These are phyloP conservation scores for Protea cynaroides DNA, from an alignment of 164 flowering plant genomes.

Conservation along the genomic window DNA sequence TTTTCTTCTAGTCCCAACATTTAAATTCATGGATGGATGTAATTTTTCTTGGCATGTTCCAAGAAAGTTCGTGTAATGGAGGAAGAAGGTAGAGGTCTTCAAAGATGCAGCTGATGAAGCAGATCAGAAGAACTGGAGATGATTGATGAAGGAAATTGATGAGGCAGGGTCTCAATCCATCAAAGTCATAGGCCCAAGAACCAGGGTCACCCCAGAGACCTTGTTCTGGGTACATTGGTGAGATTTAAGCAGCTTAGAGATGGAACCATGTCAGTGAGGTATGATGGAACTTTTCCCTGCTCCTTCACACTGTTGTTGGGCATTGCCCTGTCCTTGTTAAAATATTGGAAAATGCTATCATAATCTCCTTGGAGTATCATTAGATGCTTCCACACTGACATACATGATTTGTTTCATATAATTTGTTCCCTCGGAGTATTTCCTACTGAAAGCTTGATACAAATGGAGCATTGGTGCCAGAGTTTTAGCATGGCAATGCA, in stretches of 20 bases:
- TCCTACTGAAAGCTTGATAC: too few species aligned
- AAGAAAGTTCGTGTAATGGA: slow-evolving; percentile 81
- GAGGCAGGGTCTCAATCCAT: slow-evolving; percentile 62
- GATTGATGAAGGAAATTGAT: slow-evolving; percentile 80
- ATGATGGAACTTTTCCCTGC: background rate
- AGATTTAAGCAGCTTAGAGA: slow-evolving; percentile 91
- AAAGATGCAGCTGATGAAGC: slow-evolving; percentile 84
- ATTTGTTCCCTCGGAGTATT: too few species aligned
- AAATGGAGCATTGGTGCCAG: too few species aligned
- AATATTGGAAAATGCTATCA: background rate
- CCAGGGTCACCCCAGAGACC: slow-evolving; percentile 58
- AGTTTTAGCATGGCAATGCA: too few species aligned
- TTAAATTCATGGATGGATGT: slow-evolving; percentile 29
- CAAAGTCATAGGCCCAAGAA: slow-evolving; percentile 33
- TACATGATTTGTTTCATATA: too few species aligned
- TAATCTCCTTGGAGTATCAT: background rate
- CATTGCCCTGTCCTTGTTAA: background rate
- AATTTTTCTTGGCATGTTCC: slow-evolving; percentile 82
- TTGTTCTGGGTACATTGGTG: slow-evolving; percentile 78
- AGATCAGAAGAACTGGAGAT: slow-evolving; percentile 83
- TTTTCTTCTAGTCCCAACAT: slow-evolving; percentile 16
- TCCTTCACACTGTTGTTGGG: too few species aligned
- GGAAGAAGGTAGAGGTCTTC: slow-evolving; percentile 64
- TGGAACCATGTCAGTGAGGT: slow-evolving; percentile 97
- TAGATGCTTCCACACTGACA: too few species aligned